Percentiles rank a stretch among this genome's conserved stretches.
phyloP scores from a whole-genome alignment of 805 yeast genomes.

The Candida loeiensis region DNA sequence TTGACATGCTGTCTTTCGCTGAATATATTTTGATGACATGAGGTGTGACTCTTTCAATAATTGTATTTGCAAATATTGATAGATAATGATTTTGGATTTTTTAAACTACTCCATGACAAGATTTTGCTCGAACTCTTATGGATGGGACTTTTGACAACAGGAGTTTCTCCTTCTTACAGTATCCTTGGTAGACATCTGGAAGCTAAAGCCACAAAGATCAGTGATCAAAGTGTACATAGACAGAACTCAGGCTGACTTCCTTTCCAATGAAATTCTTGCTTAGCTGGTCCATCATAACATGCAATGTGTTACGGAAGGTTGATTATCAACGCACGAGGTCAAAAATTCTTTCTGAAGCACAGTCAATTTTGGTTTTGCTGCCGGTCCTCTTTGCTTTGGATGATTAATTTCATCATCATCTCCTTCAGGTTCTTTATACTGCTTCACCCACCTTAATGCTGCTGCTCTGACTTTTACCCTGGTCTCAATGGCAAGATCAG shows the following conservation, averaged over 20 bases:
- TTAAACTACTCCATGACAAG: too few relatives aligned
- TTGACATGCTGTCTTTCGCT: too few relatives aligned
- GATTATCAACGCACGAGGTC: neutral
- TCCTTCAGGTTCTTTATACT: neutral
- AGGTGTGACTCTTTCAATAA: too few relatives aligned
- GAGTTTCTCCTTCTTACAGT: too few relatives aligned
- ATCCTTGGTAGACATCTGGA: neutral
- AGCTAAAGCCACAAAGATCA: neutral
- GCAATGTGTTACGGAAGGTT: neutral
- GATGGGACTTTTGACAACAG: too few relatives aligned
- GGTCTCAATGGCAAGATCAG: neutral
- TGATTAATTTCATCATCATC: neutral
- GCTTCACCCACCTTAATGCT: conserved; percentile 4
- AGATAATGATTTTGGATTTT: too few relatives aligned
- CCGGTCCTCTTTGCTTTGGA: conserved; percentile 2
- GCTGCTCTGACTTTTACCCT: conserved; percentile 1
- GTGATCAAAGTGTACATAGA: neutral
- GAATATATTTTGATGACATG: too few relatives aligned
- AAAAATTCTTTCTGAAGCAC: conserved; percentile 2
- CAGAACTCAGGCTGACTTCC: neutral
- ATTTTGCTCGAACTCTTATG: too few relatives aligned
- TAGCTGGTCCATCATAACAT: neutral
- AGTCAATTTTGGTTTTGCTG: neutral
- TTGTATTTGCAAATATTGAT: too few relatives aligned
- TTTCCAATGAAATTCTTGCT: neutral